Percentiles rank a stretch among this genome's conserved stretches.
phyloP scores from a whole-genome alignment of 2,329 filamentous ascomycete genomes.

The Macroventuria anomochaeta region DNA sequence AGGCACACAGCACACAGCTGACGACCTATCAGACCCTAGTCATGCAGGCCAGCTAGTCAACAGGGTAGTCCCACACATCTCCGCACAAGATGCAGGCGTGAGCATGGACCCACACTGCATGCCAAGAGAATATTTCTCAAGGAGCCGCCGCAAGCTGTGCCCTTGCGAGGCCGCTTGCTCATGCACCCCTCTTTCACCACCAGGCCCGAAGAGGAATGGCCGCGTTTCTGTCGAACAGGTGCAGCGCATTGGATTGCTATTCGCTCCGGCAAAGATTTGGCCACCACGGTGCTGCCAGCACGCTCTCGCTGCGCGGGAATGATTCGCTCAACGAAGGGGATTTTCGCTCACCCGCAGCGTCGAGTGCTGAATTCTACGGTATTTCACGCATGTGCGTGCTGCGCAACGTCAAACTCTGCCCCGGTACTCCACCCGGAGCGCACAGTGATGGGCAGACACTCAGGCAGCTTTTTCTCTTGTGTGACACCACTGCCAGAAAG shows the following conservation, averaged over 20 bases:
- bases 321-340: slow-evolving; percentile 24
- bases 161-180: slow-evolving; percentile 13
- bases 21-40: slow-evolving; percentile 11
- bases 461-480: background rate
- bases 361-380: background rate
- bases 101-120: slow-evolving; percentile 19
- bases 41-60: slow-evolving; percentile 5
- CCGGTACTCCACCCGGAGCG: background rate
- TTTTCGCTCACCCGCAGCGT: slow-evolving; percentile 13
- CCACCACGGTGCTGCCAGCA: slow-evolving; percentile 28
- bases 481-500: slow-evolving; percentile 25
- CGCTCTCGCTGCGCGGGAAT: slow-evolving; percentile 9
- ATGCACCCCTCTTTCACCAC: slow-evolving; percentile 29
- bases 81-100: slow-evolving; percentile 14
- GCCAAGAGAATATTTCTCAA: slow-evolving; percentile 28
- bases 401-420: slow-evolving; percentile 3
- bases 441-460: background rate
- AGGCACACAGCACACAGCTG: slow-evolving; percentile 27
- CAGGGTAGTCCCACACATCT: slow-evolving; percentile 30
- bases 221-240: slow-evolving; percentile 29
- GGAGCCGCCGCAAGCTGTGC: slow-evolving; percentile 26
- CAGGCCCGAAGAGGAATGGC: slow-evolving; percentile 12
- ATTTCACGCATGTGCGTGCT: slow-evolving; percentile 12
- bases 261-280: slow-evolving; percentile 26
- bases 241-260: slow-evolving; percentile 22